phyloP scores from a whole-genome alignment of 73 alveolate genomes.

The Uronychia setigera region DNA sequence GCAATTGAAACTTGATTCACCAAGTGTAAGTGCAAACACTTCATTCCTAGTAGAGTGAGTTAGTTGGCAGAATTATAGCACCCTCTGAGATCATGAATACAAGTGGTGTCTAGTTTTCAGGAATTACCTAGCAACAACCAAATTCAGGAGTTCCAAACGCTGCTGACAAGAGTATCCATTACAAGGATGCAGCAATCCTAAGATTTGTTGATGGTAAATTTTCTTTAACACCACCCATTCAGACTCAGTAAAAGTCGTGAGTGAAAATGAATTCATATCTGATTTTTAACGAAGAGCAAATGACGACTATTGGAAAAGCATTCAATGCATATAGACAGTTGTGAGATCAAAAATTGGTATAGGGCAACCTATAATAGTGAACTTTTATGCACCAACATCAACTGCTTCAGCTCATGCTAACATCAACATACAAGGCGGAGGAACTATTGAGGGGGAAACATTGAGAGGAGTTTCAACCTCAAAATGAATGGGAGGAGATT shows the following conservation, averaged over 20 bases:
- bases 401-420: constrained; percentile 28
- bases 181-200: constrained; percentile 36
- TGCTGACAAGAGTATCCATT: constrained; percentile 23
- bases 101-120: no score
- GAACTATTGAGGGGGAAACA: neutral
- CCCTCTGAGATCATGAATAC: no score
- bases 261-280: constrained; percentile 52
- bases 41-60: no score
- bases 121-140: no score
- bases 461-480: no score
- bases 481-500: no score
- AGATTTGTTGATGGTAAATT: constrained; percentile 13
- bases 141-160: no score
- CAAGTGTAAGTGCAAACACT: no score
- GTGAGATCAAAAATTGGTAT: constrained; percentile 56
- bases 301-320: constrained; percentile 61
- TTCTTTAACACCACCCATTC: neutral
- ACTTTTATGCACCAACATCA: constrained; percentile 60
- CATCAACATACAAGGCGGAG: neutral
- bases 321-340: constrained; percentile 52
- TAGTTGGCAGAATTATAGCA: no score
- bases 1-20: no score
- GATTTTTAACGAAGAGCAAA: constrained; percentile 54
- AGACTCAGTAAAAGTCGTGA: constrained; percentile 47
- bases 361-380: constrained; percentile 57